A percentile compares a stretch with the other conserved stretches of the same genome.
phyloP scores from a whole-genome alignment of 345 rosid species.

The Salix suchowensis region DNA sequence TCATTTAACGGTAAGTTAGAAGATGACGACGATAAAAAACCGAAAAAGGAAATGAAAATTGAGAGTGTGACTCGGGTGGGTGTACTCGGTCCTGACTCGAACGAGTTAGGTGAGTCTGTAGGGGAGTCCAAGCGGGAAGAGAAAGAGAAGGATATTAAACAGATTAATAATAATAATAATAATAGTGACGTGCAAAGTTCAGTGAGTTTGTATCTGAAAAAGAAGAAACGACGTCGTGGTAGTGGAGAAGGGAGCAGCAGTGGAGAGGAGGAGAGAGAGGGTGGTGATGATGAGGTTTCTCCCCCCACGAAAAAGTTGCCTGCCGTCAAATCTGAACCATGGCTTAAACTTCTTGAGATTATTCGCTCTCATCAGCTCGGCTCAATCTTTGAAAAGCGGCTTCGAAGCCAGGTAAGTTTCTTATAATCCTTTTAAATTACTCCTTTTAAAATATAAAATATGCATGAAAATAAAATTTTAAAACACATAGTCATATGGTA shows the following conservation, averaged over 20 bases:
- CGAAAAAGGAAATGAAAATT: conserved; percentile 17
- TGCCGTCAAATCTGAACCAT: conserved; percentile 53
- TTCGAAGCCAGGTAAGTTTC: conserved; percentile 47
- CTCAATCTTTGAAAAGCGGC: conserved; percentile 57
- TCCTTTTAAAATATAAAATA: neutral
- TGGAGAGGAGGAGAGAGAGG: conserved; percentile 38
- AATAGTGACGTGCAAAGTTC: conserved; percentile 66
- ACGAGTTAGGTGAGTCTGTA: conserved; percentile 35
- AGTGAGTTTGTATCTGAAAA: conserved; percentile 43
- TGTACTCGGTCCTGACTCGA: conserved; percentile 26
- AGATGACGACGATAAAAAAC: conserved; percentile 2
- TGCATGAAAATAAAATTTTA: too few relatives aligned
- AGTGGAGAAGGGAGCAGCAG: conserved; percentile 21
- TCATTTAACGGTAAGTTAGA: conserved; percentile 16
- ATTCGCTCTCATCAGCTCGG: conserved; percentile 47
- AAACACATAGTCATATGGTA: too few relatives aligned
- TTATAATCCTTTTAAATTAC: neutral
- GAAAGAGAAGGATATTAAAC: conserved; percentile 7
- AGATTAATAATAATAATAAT: too few relatives aligned
- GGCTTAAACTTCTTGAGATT: conserved; percentile 41
- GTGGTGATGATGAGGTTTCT: conserved; percentile 37
- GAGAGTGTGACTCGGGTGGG: conserved; percentile 11
- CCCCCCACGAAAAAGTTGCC: conserved; percentile 38
- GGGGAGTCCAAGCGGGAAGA: conserved; percentile 39
- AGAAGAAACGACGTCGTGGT: conserved; percentile 29